Evolutionary conservation across 441 rosid genomes (phyloP), one percentile per base, ranked within the genome.

Genomic region (Gossypium gossypioides): DNA sequence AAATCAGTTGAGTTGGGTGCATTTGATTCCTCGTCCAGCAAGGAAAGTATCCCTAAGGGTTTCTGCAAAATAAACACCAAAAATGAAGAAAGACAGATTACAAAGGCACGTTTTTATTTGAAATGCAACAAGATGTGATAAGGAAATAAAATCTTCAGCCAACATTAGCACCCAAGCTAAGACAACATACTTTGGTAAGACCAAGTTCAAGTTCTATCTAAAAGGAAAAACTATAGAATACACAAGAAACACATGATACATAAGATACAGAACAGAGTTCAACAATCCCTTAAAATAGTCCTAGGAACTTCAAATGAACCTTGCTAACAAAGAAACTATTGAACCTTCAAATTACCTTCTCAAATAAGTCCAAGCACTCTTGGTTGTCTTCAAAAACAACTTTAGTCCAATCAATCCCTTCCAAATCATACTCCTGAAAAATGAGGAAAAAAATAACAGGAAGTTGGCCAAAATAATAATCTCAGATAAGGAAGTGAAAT

Each of bases 1-100:
- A 91, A 81, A 85, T 95, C 97, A 74, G 97, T 85, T 72, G 94
- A 94, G 71, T 79, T 89, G 4, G 95, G 97, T 71, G 87, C 84
- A 74, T 89, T 88, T 72, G 96, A 89, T 78, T 95, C 99, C 84
- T 89, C 97, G n/a, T 95, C 97, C 77, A 95, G 84, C 75, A 95
- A 78, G 81, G 97, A 92, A 10, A 92, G 75, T 64, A 95, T 62
- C 61, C 99, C 99, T 65, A 90, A 77, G 25, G 97, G 96, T 79
- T 86, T 92, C 99, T 95, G 88, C 85, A 83, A 42, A 80, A 59
- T 65, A 19, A 77, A 65, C 76, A 80, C 54, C 74, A 42, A 76
- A 76, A 13, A 9, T 1, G 56, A 18, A 72, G 22, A 72, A 67
- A 52, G 58, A 71, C 69, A 66, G 67, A 34, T 16, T 24, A 48